A percentile compares a stretch with the other conserved stretches of the same genome.
Evolutionary conservation across 306 rosid species (phyloP).

Genomic region (Hippophae tibetana): DNA sequence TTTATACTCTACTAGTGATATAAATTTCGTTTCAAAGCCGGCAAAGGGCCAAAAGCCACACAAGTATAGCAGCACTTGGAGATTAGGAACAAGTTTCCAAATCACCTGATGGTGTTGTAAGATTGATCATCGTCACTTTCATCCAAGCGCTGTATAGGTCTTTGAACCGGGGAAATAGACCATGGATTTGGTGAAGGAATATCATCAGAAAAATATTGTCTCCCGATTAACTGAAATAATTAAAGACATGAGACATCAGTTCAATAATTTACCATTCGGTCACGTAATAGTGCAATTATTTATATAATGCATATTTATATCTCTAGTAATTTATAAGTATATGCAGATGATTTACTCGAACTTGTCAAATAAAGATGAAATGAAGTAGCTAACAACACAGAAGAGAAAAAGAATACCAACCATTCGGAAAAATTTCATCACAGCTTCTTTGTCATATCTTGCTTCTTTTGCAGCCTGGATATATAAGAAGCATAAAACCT

Average conservation of each 20-base stretch:
- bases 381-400: not conserved
- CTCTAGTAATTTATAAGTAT: not conserved
- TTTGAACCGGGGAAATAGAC: slow-evolving; percentile 58
- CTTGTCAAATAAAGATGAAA: not conserved
- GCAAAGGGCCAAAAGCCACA: too few species aligned
- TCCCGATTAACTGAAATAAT: slow-evolving; percentile 69
- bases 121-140: slow-evolving; percentile 65
- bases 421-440: slow-evolving; percentile 73
- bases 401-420: slow-evolving; percentile 36
- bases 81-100: not conserved
- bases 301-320: not conserved
- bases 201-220: slow-evolving; percentile 88
- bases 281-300: too few species aligned
- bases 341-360: not conserved
- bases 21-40: too few species aligned
- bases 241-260: slow-evolving; percentile 14
- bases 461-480: slow-evolving; percentile 92
- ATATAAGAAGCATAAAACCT: slow-evolving; percentile 20
- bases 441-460: slow-evolving; percentile 91
- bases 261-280: too few species aligned
- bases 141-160: slow-evolving; percentile 55
- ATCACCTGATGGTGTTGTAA: slow-evolving; percentile 48
- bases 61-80: too few species aligned
- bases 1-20: not conserved
- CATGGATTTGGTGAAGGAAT: slow-evolving; percentile 48